A percentile compares a stretch with the other conserved stretches of the same genome.
Evolutionary conservation across 257 asterid species (phyloP).

Genomic region (Forsythia suspensa): DNA sequence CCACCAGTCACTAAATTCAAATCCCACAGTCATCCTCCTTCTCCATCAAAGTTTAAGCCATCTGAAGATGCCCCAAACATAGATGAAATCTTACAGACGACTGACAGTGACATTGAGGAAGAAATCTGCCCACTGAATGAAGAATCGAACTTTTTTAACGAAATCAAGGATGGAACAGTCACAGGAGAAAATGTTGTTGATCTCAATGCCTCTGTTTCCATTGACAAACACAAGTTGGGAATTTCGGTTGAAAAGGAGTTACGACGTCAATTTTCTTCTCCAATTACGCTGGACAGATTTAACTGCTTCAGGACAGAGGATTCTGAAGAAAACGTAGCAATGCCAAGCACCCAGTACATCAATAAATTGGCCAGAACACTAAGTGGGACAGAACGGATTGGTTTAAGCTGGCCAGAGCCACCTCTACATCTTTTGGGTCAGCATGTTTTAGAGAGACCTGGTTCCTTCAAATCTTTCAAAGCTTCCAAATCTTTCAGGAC

Average conservation of each 20-base stretch:
- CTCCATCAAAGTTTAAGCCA: conserved; percentile 87
- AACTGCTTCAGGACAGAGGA: conserved; percentile 52
- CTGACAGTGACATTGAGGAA: conserved; percentile 83
- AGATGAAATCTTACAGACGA: conserved; percentile 62
- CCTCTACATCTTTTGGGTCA: conserved; percentile 66
- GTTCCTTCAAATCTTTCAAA: conserved; percentile 53
- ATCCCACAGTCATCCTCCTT: conserved; percentile 81
- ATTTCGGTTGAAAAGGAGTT: conserved; percentile 29
- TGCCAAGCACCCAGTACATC: conserved; percentile 31
- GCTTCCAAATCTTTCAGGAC: conserved; percentile 53
- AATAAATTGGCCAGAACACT: conserved; percentile 47
- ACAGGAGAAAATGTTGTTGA: conserved; percentile 20
- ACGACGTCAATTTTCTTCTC: conserved; percentile 50
- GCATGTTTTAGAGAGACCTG: conserved; percentile 54
- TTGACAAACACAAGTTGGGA: conserved; percentile 15
- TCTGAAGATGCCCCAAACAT: conserved; percentile 58
- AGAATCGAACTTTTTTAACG: conserved; percentile 40
- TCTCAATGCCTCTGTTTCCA: conserved; percentile 27
- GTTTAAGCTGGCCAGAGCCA: conserved; percentile 94
- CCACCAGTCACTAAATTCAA: conserved; percentile 59
- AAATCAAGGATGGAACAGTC: conserved; percentile 26
- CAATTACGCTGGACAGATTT: conserved; percentile 49
- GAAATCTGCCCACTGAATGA: conserved; percentile 68
- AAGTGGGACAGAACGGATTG: conserved; percentile 77
- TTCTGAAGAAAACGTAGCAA: conserved; percentile 38